Evolutionary conservation across 768 basidiomycete species (phyloP), one percentile per base, ranked within the genome.

Genomic region (Strobilomyces confusus): DNA sequence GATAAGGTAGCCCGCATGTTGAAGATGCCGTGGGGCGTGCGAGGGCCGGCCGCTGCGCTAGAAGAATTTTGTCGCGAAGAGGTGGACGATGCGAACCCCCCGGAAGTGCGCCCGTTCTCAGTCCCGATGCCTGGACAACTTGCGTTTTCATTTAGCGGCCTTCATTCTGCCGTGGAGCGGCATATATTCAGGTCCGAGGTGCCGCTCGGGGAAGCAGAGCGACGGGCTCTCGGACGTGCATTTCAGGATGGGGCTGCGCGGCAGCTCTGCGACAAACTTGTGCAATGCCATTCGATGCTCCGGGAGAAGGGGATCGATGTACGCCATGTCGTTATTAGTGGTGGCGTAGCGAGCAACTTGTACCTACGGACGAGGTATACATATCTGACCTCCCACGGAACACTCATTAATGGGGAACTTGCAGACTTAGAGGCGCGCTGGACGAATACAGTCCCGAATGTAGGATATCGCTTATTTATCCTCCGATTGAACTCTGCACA

Each of bases 311-410:
- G 72, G n/a, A 66, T 83, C 1, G 48, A 61, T 9, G 70, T 90
- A 4, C 68, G 67, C 12, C 75, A 85, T 49, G 58, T 98, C 23
- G 90, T 97, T 1, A 83, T 89, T 15, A 92, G 92, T 54, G 95
- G 95, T 0, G 95, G 95, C 2, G 95, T 99, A 0, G 95, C 95
- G 15, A 92, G 91, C 59, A 99, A 99, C 61, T 42, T 58, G 22
- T 84, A 77, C 58, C 72, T 98, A 52, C 75, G 92, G 15, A 55
- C 76, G 41, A 76, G 84, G 92, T 90, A 46, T 41, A 76, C 60
- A 14, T 5, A 19, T 17, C 29, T 34, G 37, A 12, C 49, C 37
- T 45, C 37, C 45, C 19, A 20, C 8, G 5, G 29, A 29, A 26
- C 9, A 2, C 14, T 2, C 20, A 1, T 44, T 62, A 2, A 69